Conservation (phyloP, 2,329 filamentous ascomycete genomes). For the Polytolypa hystricis region DNA sequence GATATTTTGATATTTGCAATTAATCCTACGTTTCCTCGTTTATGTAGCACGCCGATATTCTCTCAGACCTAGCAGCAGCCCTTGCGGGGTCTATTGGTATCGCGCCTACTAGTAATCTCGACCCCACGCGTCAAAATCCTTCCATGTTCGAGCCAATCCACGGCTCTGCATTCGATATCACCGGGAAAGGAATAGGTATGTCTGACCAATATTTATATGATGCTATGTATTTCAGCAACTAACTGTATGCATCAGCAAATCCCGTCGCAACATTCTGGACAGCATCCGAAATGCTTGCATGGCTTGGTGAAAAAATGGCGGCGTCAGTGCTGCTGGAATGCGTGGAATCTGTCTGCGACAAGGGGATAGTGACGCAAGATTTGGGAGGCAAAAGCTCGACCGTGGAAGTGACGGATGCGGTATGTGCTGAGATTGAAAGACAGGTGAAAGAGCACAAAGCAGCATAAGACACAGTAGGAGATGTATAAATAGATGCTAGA, state of each 20-base stretch:
- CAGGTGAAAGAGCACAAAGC: conserved; percentile 3
- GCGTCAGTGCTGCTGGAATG: conserved; percentile 47
- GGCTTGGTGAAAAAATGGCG: conserved; percentile 49
- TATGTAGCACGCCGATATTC: conserved; percentile 48
- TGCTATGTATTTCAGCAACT: background rate
- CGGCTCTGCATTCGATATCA: conserved; percentile 54
- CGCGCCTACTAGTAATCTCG: conserved; percentile 57
- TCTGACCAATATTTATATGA: background rate
- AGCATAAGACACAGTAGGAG: background rate
- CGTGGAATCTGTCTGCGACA: conserved; percentile 50
- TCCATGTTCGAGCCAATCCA: conserved; percentile 56
- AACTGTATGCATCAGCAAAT: conserved; percentile 38
- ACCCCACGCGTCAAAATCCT: conserved; percentile 50
- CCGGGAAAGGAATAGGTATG: conserved; percentile 43
- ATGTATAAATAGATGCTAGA: background rate
- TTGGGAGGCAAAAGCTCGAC: conserved; percentile 49
- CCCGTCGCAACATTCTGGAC: conserved; percentile 60
- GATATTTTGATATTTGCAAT: conserved; percentile 8
- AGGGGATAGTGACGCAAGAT: conserved; percentile 46
- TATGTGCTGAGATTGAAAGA: conserved; percentile 41
- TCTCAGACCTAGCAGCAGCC: conserved; percentile 60
- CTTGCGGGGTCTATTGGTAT: conserved; percentile 62
- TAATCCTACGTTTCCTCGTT: conserved; percentile 11
- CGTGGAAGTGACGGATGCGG: conserved; percentile 47
- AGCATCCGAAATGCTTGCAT: conserved; percentile 55